Conservation (phyloP, 257 asterid genomes). For the Solanum infundibuliforme region DNA sequence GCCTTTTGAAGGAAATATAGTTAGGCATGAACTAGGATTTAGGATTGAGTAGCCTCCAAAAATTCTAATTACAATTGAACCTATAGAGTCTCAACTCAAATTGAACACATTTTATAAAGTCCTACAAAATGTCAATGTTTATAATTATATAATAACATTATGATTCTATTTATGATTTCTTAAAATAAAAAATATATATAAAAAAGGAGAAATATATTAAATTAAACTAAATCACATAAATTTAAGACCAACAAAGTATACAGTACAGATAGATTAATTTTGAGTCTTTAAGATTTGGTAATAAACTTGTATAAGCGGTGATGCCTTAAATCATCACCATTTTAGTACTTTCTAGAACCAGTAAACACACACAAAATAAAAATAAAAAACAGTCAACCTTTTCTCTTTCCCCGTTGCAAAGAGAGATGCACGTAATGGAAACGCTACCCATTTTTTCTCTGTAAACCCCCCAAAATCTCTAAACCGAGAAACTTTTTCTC, state of each 20-base stretch:
- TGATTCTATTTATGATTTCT: too few relatives aligned
- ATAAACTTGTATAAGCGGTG: neutral
- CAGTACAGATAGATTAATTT: neutral
- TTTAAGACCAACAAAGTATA: neutral
- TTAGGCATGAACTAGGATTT: fast-evolving
- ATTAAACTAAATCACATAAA: neutral
- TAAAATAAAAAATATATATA: too few relatives aligned
- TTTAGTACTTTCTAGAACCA: neutral
- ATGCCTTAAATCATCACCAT: neutral
- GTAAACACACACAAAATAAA: neutral
- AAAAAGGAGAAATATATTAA: too few relatives aligned
- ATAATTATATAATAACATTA: too few relatives aligned
- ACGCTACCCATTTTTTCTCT: neutral
- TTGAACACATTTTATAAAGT: neutral
- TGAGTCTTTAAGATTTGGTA: neutral
- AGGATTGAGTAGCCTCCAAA: fast-evolving
- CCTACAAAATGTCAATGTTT: too few relatives aligned
- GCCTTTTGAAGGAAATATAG: too few relatives aligned
- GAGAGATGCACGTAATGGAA: neutral
- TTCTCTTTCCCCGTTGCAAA: neutral
- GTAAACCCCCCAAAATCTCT: neutral
- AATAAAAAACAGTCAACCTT: neutral
- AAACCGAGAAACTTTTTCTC: neutral
- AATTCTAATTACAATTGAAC: too few relatives aligned
- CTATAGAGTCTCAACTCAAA: too few relatives aligned